Conservation (phyloP, 805 yeast genomes). For the Debaryomyces maramus region DNA sequence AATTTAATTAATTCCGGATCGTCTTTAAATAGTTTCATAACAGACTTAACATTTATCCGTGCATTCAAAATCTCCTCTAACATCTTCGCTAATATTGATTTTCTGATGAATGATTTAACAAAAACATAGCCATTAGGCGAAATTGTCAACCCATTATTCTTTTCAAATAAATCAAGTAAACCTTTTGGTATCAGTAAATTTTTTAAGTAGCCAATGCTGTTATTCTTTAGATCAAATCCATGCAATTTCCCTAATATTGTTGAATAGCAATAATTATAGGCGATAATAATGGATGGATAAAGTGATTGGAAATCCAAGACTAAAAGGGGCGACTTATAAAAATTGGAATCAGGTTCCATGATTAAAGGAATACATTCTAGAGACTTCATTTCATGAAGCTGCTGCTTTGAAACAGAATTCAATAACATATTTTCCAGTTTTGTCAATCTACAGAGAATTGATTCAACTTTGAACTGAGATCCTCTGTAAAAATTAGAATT, state of each 20-base stretch:
- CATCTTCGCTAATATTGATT: slow-evolving; percentile 80
- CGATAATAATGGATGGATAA: slow-evolving; percentile 90
- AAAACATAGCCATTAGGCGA: slow-evolving; percentile 90
- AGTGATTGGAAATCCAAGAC: slow-evolving; percentile 92
- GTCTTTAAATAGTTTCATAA: slow-evolving; percentile 53
- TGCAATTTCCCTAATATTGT: slow-evolving; percentile 65
- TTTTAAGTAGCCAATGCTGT: slow-evolving; percentile 56
- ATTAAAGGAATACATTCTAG: slow-evolving; percentile 86
- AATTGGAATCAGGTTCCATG: slow-evolving; percentile 86
- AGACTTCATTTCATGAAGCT: slow-evolving; percentile 82
- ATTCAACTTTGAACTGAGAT: slow-evolving; percentile 92
- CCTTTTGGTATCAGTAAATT: slow-evolving; percentile 51
- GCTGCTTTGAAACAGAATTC: slow-evolving; percentile 74
- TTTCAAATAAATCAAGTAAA: slow-evolving; percentile 48
- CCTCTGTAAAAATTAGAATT: slow-evolving; percentile 86
- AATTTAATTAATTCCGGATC: slow-evolving; percentile 53
- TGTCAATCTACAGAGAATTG: slow-evolving; percentile 71
- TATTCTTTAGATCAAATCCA: slow-evolving; percentile 48
- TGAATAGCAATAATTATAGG: slow-evolving; percentile 84
- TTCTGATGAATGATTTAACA: slow-evolving; percentile 62
- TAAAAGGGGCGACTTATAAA: slow-evolving; percentile 83
- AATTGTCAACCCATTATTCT: slow-evolving; percentile 52
- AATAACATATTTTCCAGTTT: slow-evolving; percentile 73
- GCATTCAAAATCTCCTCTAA: slow-evolving; percentile 78
- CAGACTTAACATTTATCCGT: slow-evolving; percentile 72